These are phyloP conservation scores for Trapa incisa DNA, from an alignment of 345 rosid species.

Conservation along the genomic window DNA sequence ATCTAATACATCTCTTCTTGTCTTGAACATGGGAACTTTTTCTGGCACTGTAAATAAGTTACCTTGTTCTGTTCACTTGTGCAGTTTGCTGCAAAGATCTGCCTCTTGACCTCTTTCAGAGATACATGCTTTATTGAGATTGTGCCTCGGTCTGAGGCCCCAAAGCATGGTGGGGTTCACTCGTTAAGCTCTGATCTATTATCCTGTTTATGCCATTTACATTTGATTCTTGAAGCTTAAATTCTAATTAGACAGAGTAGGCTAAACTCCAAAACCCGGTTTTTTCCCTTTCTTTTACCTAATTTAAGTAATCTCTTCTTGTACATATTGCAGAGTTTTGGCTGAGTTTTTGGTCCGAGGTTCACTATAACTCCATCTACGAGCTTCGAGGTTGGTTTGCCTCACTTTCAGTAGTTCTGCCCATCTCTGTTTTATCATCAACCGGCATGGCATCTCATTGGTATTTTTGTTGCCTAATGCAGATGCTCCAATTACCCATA, in stretches of 20 bases:
- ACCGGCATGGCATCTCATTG: not conserved
- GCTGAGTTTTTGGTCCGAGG: constrained; percentile 99
- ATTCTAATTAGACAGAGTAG: not conserved
- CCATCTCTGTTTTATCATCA: not conserved
- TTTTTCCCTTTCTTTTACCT: not conserved
- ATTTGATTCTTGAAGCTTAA: not conserved
- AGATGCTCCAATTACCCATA: constrained; percentile 57
- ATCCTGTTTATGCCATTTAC: not conserved
- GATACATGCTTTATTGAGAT: constrained; percentile 91
- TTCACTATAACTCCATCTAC: constrained; percentile 90
- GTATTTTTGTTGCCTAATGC: constrained; percentile 8
- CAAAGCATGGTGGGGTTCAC: constrained; percentile 48
- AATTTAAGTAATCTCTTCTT: constrained; percentile 4
- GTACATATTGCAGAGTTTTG: constrained; percentile 61
- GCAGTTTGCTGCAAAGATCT: constrained; percentile 93
- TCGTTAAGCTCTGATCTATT: not conserved
- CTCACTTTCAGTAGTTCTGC: not conserved
- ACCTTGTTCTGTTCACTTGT: not conserved
- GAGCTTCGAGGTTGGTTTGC: constrained; percentile 67
- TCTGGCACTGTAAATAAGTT: not conserved
- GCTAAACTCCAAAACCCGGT: not conserved
- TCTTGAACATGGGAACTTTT: not conserved
- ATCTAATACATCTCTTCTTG: not conserved
- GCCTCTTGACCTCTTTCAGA: constrained; percentile 87
- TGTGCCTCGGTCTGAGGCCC: constrained; percentile 50